Evolutionary conservation across 2,329 filamentous ascomycete genomes (phyloP), one percentile per base, ranked within the genome.

Genomic region (Pseudocercospora musae): DNA sequence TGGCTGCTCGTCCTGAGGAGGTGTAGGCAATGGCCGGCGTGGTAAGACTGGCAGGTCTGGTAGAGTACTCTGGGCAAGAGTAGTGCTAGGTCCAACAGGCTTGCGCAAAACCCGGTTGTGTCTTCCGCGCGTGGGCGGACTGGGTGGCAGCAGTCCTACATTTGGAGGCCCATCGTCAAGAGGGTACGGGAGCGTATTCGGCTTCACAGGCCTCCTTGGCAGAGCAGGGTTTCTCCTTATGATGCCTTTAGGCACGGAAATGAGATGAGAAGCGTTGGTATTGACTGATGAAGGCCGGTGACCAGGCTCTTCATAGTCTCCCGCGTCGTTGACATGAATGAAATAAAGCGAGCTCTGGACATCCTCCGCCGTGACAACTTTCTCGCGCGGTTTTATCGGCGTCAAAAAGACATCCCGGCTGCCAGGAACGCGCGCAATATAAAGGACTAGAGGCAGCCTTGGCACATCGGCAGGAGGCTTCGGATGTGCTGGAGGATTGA

Each of bases 381-480:
- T 96, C 46, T 89, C 84, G 57, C 90, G 88, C 1, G 95, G 95
- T 74, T 96, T 96, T 66, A 95, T 84, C 0, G 95, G 91, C 1
- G 94, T 96, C 50, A 99, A 86, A 70, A 97, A 96, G 61, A 97
- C 85, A 82, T 97, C 94, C 87, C 88, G 87, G 66, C 90, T 96
- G 21, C 94, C 94, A 0, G 95, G 95, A 0, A 99, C 94, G 68
- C 94, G 84, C 37, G 94, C 92, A 68, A 99, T 96, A 78, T 99
- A 99, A 44, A 99, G 84, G 2, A 88, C 87, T 56, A 98, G 77
- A 33, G 52, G 52, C 3, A 91, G 86, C 66, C 88, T 85, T 66
- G 81, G 85, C 70, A 84, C 79, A 68, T 89, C 87, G 2, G 87
- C 85, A 4, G 91, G 89, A 72, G 91, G 91, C 71, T 89, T 85